A percentile compares a stretch with the other conserved stretches of the same genome.
Evolutionary conservation across 352 stramenopile genomes (phyloP).

Genomic region (Globisporangium sylvaticum): DNA sequence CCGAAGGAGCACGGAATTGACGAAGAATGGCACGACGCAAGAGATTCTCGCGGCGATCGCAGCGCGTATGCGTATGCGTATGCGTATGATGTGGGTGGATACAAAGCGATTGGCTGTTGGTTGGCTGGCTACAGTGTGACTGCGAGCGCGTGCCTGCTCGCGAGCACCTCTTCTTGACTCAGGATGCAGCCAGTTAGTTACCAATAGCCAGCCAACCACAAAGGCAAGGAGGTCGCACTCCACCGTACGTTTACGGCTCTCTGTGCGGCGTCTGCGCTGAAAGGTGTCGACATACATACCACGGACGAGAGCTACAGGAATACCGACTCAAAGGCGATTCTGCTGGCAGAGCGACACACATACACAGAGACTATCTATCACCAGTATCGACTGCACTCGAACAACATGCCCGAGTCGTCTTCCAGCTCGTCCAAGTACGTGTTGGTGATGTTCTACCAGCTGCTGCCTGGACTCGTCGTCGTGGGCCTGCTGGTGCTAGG

Average conservation of each 20-base stretch:
- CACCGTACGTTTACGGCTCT: not conserved
- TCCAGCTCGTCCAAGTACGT: slow-evolving; percentile 5
- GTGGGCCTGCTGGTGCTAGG: slow-evolving; percentile 51
- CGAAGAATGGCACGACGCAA: not conserved
- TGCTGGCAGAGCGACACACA: not conserved
- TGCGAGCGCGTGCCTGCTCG: not conserved
- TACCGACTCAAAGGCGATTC: slow-evolving; percentile 1
- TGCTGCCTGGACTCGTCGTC: slow-evolving; percentile 10
- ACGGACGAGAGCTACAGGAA: not conserved
- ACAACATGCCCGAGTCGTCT: slow-evolving; percentile 3
- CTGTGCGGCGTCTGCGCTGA: not conserved
- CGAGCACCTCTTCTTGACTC: not conserved
- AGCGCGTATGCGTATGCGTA: not conserved
- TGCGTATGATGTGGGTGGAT: not conserved
- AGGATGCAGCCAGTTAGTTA: not conserved
- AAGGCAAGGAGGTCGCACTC: not conserved
- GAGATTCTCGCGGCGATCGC: not conserved
- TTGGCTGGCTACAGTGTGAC: not conserved
- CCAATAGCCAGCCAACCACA: not conserved
- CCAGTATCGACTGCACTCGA: no score
- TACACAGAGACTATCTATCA: not conserved
- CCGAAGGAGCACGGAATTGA: not conserved
- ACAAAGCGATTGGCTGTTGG: not conserved
- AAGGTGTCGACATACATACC: not conserved
- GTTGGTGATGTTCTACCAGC: slow-evolving; percentile 53